A percentile compares a stretch with the other conserved stretches of the same genome.
Evolutionary conservation across 345 rosid species (phyloP).

Genomic region (Aquilaria yunnanensis): DNA sequence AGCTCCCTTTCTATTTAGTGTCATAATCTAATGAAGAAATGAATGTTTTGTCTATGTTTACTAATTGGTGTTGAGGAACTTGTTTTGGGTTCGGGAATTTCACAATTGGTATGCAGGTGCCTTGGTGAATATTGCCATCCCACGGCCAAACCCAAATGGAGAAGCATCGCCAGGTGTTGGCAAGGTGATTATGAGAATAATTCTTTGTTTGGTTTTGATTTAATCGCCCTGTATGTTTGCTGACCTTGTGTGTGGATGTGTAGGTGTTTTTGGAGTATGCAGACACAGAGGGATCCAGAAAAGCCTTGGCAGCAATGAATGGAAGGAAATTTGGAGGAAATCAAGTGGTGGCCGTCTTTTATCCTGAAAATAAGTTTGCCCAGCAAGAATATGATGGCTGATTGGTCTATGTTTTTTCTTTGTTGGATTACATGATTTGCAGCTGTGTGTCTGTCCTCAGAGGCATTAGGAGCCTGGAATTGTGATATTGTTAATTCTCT

Average conservation of each 20-base stretch:
- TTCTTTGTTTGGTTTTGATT: neutral
- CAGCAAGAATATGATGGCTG: constrained; percentile 76
- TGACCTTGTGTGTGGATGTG: neutral
- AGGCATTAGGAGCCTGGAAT: too few species aligned
- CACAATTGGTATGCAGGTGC: constrained; percentile 49
- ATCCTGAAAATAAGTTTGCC: constrained; percentile 64
- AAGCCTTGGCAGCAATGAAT: constrained; percentile 71
- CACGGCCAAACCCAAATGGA: constrained; percentile 57
- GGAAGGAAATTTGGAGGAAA: constrained; percentile 93
- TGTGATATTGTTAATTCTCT: too few species aligned
- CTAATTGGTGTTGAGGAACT: neutral
- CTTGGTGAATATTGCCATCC: constrained; percentile 69
- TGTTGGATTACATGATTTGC: too few species aligned
- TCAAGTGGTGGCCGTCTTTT: constrained; percentile 81
- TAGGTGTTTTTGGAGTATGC: constrained; percentile 93
- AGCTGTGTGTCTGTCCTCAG: too few species aligned
- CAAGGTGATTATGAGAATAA: constrained; percentile 32
- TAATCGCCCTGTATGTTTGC: neutral
- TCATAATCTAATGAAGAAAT: too few species aligned
- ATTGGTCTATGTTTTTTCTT: neutral
- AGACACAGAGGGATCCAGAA: constrained; percentile 62
- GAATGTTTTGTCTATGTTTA: too few species aligned
- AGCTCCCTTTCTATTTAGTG: too few species aligned
- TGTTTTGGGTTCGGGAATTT: constrained; percentile 37
- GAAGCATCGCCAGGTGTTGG: constrained; percentile 56